Percentiles rank a stretch among this genome's conserved stretches.
Evolutionary conservation across 805 yeast species (phyloP).

Genomic region (Barnettozyma wickerhamii): DNA sequence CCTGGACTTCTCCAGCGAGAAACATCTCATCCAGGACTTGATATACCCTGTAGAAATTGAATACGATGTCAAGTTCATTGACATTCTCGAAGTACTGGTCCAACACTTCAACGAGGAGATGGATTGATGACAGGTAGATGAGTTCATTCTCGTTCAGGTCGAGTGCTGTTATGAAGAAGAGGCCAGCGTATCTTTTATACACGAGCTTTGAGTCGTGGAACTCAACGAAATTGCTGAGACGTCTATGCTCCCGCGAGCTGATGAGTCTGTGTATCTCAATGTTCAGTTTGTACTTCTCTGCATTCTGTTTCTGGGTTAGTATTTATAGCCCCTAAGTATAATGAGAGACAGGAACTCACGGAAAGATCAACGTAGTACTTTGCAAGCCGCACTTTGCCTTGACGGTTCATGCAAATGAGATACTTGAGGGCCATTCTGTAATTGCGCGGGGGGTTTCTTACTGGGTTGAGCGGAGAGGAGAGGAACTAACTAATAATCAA

Average conservation of each 20-base stretch:
- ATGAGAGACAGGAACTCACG: constrained; percentile 24
- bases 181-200: constrained; percentile 87
- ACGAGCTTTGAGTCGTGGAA: constrained; percentile 60
- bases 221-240: constrained; percentile 79
- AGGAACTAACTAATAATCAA: not conserved
- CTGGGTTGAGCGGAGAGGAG: not conserved
- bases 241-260: constrained; percentile 77
- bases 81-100: constrained; percentile 87
- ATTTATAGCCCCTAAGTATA: no score
- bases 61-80: constrained; percentile 85
- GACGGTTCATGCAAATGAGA: constrained; percentile 80
- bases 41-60: constrained; percentile 84
- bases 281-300: constrained; percentile 44
- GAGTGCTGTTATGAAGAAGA: constrained; percentile 80
- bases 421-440: constrained; percentile 71
- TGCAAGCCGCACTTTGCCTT: constrained; percentile 85
- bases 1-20: constrained; percentile 87
- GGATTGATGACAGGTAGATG: constrained; percentile 77
- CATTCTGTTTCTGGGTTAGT: constrained; percentile 32
- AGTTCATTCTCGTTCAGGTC: constrained; percentile 81
- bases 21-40: constrained; percentile 82
- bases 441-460: not conserved
- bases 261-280: constrained; percentile 74
- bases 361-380: constrained; percentile 62
- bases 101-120: constrained; percentile 81